phyloP scores from a whole-genome alignment of 106 monocot genomes.

The Acorus gramineus region DNA sequence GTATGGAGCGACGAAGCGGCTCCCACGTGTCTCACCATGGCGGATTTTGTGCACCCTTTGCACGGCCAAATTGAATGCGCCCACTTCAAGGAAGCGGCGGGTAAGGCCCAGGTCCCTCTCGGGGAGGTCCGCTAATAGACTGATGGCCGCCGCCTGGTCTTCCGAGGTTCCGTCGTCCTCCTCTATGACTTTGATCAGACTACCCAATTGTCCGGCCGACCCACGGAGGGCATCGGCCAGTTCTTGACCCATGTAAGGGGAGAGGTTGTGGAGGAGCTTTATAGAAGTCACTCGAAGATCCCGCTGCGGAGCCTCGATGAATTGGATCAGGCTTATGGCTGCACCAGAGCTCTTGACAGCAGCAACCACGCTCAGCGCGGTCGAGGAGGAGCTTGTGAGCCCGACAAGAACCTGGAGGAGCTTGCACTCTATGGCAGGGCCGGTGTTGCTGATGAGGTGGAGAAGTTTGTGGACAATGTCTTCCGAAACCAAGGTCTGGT shows the following conservation, averaged over 20 bases:
- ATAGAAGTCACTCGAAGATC: constrained; percentile 68
- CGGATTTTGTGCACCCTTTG: constrained; percentile 39
- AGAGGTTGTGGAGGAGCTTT: constrained; percentile 70
- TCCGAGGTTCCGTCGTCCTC: constrained; percentile 65
- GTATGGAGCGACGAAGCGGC: constrained; percentile 50
- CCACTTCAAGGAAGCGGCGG: constrained; percentile 44
- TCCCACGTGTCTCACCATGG: constrained; percentile 44
- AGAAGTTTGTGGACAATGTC: constrained; percentile 77
- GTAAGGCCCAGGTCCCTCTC: constrained; percentile 60
- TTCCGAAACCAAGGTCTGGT: constrained; percentile 72
- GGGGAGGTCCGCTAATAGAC: constrained; percentile 72
- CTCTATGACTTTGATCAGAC: constrained; percentile 47
- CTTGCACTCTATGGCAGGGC: constrained; percentile 81
- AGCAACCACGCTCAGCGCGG: constrained; percentile 47
- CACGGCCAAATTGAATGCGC: constrained; percentile 56
- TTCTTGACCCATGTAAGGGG: constrained; percentile 71
- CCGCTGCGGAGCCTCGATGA: constrained; percentile 67
- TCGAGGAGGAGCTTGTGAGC: constrained; percentile 51
- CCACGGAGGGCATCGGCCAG: constrained; percentile 52
- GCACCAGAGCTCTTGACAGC: constrained; percentile 89
- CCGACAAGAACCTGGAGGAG: constrained; percentile 86
- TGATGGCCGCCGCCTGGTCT: constrained; percentile 80
- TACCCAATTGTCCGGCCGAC: constrained; percentile 48
- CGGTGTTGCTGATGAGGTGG: constrained; percentile 92
- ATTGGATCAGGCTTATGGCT: constrained; percentile 75